These are phyloP conservation scores for Microdochium paspali DNA, from an alignment of 2,329 filamentous ascomycete genomes.

Conservation along the genomic window DNA sequence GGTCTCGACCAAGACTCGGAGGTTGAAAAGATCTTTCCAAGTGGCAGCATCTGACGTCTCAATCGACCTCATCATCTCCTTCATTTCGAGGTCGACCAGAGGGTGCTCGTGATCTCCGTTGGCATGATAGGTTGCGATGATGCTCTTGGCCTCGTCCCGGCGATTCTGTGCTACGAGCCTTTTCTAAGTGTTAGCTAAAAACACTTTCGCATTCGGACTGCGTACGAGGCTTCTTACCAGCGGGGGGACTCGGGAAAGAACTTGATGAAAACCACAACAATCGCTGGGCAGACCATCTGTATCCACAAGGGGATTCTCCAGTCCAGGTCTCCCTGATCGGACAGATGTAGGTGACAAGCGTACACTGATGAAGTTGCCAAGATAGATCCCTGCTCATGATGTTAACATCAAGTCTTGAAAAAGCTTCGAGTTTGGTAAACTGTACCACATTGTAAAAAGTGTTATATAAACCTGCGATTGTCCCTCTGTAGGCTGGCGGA, in stretches of 20 bases:
- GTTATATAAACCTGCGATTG: constrained; percentile 45
- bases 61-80: constrained; percentile 26
- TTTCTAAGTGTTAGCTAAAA: neutral
- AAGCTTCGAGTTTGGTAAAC: neutral
- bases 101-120: constrained; percentile 28
- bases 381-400: constrained; percentile 12
- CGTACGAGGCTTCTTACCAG: constrained; percentile 7
- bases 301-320: constrained; percentile 24
- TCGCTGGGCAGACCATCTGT: constrained; percentile 20
- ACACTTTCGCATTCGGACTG: neutral
- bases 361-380: constrained; percentile 21
- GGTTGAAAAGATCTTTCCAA: constrained; percentile 25
- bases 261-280: constrained; percentile 18
- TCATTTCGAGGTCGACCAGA: constrained; percentile 29
- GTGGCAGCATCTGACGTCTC: constrained; percentile 21
- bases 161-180: constrained; percentile 21
- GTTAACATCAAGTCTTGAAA: neutral
- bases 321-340: constrained; percentile 15
- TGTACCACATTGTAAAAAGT: constrained; percentile 27
- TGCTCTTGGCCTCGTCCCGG: constrained; percentile 22
- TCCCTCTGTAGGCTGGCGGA: constrained; percentile 47
- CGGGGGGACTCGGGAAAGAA: constrained; percentile 25
- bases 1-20: constrained; percentile 22
- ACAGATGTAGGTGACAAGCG: constrained; percentile 17
- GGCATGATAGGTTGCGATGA: constrained; percentile 29